Percentiles rank a stretch among this genome's conserved stretches.
phyloP scores from a whole-genome alignment of 2,329 filamentous ascomycete genomes.

The Ceratocystiopsis minuta region DNA sequence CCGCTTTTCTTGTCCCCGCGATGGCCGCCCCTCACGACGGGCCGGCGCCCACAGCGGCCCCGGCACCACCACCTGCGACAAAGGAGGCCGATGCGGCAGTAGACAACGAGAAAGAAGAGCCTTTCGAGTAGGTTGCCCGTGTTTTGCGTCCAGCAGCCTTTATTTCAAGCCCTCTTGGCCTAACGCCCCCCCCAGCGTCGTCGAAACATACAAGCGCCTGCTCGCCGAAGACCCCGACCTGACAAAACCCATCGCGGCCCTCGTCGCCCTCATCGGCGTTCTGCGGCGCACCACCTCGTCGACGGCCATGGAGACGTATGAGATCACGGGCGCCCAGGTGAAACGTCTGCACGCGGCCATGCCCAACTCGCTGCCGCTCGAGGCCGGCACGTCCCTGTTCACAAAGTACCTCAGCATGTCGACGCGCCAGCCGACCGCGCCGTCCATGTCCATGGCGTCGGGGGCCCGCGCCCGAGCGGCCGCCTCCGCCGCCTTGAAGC shows the following conservation, averaged over 20 bases:
- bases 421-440: constrained; percentile 29
- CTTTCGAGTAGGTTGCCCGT: too few species aligned
- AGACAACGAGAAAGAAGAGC: neutral
- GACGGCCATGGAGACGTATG: constrained; percentile 87
- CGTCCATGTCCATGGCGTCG: neutral
- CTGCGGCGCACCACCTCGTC: constrained; percentile 63
- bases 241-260: constrained; percentile 73
- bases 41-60: neutral
- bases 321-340: constrained; percentile 63
- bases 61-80: neutral
- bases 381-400: constrained; percentile 89
- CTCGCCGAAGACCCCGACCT: constrained; percentile 56
- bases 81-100: too few species aligned
- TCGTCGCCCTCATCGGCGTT: constrained; percentile 53
- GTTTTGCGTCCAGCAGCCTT: too few species aligned
- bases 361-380: constrained; percentile 77
- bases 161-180: too few species aligned
- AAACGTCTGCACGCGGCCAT: constrained; percentile 59
- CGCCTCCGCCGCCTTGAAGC: neutral
- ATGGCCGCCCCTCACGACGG: constrained; percentile 2
- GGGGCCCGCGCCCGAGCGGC: neutral
- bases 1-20: neutral
- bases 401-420: constrained; percentile 78
- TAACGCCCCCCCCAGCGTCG: constrained; percentile 25
- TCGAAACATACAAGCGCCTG: constrained; percentile 34